phyloP scores from a whole-genome alignment of 2,329 filamentous ascomycete genomes.

The Fusarium mundagurra region DNA sequence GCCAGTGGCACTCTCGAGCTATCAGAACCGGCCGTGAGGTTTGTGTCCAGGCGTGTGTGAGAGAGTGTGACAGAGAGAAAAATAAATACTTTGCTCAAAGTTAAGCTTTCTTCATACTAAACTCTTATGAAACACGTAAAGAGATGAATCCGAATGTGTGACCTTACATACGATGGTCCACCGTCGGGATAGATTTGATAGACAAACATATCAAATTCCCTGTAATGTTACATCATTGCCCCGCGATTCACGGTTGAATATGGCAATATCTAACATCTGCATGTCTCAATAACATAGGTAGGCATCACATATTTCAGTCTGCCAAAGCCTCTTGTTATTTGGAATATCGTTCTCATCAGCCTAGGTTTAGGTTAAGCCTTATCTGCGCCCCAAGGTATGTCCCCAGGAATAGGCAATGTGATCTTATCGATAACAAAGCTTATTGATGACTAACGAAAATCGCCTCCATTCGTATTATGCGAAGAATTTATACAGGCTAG shows the following conservation, averaged over 20 bases:
- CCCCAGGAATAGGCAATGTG: no score
- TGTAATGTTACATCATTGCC: not conserved
- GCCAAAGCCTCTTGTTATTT: not conserved
- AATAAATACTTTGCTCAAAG: not conserved
- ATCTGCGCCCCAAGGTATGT: not conserved
- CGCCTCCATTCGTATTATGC: slow-evolving; percentile 25
- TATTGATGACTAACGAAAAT: slow-evolving; percentile 33
- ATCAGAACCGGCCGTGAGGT: no score
- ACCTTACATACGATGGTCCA: not conserved
- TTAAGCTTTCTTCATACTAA: not conserved
- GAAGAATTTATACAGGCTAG: slow-evolving; percentile 27
- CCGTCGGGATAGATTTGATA: not conserved
- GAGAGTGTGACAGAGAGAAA: not conserved
- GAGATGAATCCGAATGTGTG: not conserved
- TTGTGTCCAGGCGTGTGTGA: not conserved
- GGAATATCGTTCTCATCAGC: not conserved
- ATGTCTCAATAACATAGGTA: not conserved
- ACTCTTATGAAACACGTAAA: not conserved
- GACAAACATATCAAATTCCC: not conserved
- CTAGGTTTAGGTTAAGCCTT: slow-evolving; percentile 1
- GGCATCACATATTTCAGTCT: not conserved
- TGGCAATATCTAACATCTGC: not conserved
- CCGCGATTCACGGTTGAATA: not conserved
- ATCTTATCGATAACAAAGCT: slow-evolving; percentile 37
- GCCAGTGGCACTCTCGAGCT: not conserved